These are phyloP conservation scores for Lotmaria passim DNA, from an alignment of 208 protist species.

Conservation along the genomic window DNA sequence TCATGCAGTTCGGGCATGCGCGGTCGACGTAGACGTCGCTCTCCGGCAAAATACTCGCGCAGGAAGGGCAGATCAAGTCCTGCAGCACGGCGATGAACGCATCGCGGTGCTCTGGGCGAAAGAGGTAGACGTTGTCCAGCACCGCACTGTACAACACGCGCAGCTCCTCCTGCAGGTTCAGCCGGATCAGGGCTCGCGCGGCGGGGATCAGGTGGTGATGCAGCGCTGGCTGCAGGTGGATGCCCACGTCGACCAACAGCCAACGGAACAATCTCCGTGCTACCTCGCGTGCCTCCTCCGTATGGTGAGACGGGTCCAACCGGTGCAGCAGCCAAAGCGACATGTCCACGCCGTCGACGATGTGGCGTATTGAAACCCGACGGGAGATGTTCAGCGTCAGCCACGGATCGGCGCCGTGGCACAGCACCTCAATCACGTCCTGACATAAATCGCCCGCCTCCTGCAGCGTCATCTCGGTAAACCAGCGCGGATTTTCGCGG, in stretches of 20 bases:
- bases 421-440: constrained; percentile 71
- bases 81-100: constrained; percentile 75
- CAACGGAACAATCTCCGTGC: constrained; percentile 78
- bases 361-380: constrained; percentile 52
- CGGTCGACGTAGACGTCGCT: constrained; percentile 70
- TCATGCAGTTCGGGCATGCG: constrained; percentile 70
- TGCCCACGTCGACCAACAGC: constrained; percentile 79
- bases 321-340: constrained; percentile 82
- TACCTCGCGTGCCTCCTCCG: constrained; percentile 67
- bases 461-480: constrained; percentile 42
- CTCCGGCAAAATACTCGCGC: constrained; percentile 62
- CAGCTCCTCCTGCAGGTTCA: constrained; percentile 73
- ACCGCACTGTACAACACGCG: constrained; percentile 79
- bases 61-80: constrained; percentile 79
- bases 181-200: constrained; percentile 71
- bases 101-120: constrained; percentile 61
- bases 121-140: constrained; percentile 75
- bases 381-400: constrained; percentile 81
- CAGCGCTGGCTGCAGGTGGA: constrained; percentile 76
- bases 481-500: constrained; percentile 69
- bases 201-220: constrained; percentile 78
- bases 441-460: constrained; percentile 68
- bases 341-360: constrained; percentile 85
- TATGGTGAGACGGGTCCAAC: constrained; percentile 77
- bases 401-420: constrained; percentile 82